Evolutionary conservation across 306 rosid species (phyloP).

Genomic region (Cucurbita pepo): DNA sequence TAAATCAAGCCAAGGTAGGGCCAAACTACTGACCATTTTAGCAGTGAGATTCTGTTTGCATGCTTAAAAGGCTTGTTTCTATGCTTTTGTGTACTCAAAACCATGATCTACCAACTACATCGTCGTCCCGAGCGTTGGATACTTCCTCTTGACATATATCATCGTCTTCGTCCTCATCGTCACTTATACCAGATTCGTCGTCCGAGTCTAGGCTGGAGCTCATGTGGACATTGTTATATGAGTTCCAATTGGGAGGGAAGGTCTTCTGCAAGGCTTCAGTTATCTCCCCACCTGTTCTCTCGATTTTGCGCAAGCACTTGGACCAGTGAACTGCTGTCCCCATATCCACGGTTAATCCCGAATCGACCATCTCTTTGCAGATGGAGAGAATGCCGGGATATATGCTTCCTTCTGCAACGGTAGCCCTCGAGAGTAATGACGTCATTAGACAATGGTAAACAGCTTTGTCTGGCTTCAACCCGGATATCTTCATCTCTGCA

Average conservation of each 20-base stretch:
- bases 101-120: constrained; percentile 7
- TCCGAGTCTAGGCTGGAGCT: constrained; percentile 20
- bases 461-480: constrained; percentile 79
- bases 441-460: constrained; percentile 95
- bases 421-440: constrained; percentile 82
- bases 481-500: constrained; percentile 68
- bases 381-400: constrained; percentile 50
- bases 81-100: neutral
- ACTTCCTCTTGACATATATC: constrained; percentile 13
- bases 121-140: neutral
- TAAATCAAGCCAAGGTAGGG: neutral
- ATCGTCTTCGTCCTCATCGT: constrained; percentile 5
- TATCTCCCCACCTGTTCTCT: constrained; percentile 75
- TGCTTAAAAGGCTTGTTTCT: neutral
- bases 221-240: constrained; percentile 21
- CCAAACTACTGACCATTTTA: neutral
- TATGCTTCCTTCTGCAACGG: constrained; percentile 53
- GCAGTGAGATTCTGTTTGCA: neutral
- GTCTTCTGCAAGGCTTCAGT: constrained; percentile 82
- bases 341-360: constrained; percentile 71
- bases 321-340: constrained; percentile 99
- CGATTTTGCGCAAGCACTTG: constrained; percentile 62
- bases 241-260: constrained; percentile 90
- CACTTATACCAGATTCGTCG: constrained; percentile 8
- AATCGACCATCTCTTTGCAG: constrained; percentile 69